phyloP scores from a whole-genome alignment of 169 alveolate genomes.

The Babesia ovata region DNA sequence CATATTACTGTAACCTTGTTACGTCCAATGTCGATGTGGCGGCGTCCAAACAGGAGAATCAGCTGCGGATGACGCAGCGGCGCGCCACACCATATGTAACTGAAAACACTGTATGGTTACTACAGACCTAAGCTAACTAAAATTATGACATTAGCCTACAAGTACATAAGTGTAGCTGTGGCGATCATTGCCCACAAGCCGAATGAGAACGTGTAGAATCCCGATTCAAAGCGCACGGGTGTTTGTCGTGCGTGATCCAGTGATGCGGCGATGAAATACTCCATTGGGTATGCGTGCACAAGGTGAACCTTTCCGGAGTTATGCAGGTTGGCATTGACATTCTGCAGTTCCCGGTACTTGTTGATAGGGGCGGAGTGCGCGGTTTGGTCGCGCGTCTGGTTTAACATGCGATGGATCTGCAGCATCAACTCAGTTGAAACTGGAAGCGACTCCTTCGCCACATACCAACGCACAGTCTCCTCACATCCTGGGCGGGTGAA shows the following conservation, averaged over 20 bases:
- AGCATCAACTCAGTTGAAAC: constrained; percentile 83
- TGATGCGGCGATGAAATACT: constrained; percentile 75
- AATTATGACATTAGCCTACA: too few relatives aligned
- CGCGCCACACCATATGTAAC: too few relatives aligned
- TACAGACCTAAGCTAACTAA: too few relatives aligned
- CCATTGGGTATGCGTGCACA: constrained; percentile 83
- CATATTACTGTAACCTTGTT: too few relatives aligned
- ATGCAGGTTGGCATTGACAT: constrained; percentile 69
- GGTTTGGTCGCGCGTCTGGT: constrained; percentile 62
- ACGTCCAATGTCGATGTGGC: too few relatives aligned
- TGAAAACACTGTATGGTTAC: too few relatives aligned
- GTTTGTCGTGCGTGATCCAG: constrained; percentile 8
- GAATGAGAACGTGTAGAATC: not conserved
- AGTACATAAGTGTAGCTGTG: not conserved
- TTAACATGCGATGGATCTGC: constrained; percentile 80
- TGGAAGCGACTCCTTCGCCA: constrained; percentile 84
- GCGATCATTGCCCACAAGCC: not conserved
- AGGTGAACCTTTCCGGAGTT: constrained; percentile 78
- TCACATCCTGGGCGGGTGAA: constrained; percentile 81
- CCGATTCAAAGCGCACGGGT: not conserved
- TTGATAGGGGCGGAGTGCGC: constrained; percentile 52
- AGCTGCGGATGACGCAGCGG: too few relatives aligned
- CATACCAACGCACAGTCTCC: constrained; percentile 84
- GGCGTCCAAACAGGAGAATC: too few relatives aligned
- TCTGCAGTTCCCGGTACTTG: constrained; percentile 78